phyloP scores from a whole-genome alignment of 768 basidiomycete species.

The Collybia sordida region DNA sequence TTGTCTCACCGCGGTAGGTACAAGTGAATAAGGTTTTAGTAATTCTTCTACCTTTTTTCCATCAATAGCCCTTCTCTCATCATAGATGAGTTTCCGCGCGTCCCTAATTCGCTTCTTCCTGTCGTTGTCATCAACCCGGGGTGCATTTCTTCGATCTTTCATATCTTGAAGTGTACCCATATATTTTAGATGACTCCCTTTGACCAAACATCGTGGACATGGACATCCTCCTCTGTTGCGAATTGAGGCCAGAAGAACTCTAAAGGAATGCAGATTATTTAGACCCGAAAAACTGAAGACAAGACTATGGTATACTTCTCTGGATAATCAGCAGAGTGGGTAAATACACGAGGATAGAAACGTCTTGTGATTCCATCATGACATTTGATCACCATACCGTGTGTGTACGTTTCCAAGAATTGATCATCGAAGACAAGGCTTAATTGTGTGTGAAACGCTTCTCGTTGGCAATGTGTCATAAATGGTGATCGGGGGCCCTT shows the following conservation, averaged over 20 bases:
- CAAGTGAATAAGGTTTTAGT: conserved; percentile 7
- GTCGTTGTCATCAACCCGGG: not conserved
- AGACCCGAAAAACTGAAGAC: no score
- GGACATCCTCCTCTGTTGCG: conserved; percentile 27
- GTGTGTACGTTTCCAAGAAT: conserved; percentile 16
- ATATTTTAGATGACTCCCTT: conserved; percentile 15
- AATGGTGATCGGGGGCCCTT: not conserved
- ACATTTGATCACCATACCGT: conserved; percentile 14
- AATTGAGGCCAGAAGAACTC: conserved; percentile 11
- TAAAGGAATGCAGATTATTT: no score
- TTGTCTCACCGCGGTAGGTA: conserved; percentile 11
- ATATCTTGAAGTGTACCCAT: conserved; percentile 21
- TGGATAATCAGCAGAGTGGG: conserved; percentile 34
- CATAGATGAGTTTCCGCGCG: conserved; percentile 5
- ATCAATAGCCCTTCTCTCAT: not conserved
- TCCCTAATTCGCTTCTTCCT: not conserved
- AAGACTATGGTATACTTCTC: conserved; percentile 24
- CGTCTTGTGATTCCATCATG: not conserved
- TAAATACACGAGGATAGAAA: conserved; percentile 25
- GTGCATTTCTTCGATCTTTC: not conserved
- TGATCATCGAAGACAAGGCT: not conserved
- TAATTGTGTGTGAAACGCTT: conserved; percentile 2
- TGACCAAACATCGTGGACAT: conserved; percentile 32
- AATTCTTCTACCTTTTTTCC: conserved; percentile 9
- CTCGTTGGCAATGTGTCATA: conserved; percentile 3